A percentile compares a stretch with the other conserved stretches of the same genome.
Conservation (phyloP, 169 alveolate species). For the Perkinsus chesapeaki region DNA sequence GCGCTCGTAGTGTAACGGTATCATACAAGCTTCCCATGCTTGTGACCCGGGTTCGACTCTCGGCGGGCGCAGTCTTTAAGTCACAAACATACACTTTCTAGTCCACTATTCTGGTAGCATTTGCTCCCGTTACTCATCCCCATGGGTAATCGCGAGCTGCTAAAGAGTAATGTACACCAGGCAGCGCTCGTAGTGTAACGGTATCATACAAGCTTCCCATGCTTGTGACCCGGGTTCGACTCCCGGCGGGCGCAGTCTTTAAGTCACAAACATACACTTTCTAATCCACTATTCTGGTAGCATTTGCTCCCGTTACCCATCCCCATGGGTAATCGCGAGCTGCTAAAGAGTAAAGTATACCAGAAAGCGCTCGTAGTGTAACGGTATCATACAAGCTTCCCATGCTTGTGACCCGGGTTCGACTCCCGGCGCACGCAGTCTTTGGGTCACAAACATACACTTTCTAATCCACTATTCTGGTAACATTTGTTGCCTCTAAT, state of each 20-base stretch:
- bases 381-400: constrained; percentile 1
- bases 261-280: neutral
- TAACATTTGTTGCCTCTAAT: neutral
- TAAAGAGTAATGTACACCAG: neutral
- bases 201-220: neutral
- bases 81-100: neutral
- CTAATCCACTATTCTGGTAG: neutral
- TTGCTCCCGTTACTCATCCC: neutral
- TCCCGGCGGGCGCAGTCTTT: neutral
- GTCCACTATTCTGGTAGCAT: neutral
- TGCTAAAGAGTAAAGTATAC: neutral
- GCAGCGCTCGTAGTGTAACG: neutral
- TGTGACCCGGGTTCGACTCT: neutral
- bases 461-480: neutral
- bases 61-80: neutral
- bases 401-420: constrained; percentile 1
- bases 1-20: constrained; percentile 5
- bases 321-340: neutral
- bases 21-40: constrained; percentile 1
- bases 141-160: neutral
- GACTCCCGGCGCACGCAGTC: neutral
- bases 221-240: neutral
- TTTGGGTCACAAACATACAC: neutral
- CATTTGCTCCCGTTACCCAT: neutral
- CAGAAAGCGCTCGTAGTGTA: neutral